These are phyloP conservation scores for Calonectria ilicicola DNA, from an alignment of 2,329 filamentous ascomycete genomes.

Conservation along the genomic window DNA sequence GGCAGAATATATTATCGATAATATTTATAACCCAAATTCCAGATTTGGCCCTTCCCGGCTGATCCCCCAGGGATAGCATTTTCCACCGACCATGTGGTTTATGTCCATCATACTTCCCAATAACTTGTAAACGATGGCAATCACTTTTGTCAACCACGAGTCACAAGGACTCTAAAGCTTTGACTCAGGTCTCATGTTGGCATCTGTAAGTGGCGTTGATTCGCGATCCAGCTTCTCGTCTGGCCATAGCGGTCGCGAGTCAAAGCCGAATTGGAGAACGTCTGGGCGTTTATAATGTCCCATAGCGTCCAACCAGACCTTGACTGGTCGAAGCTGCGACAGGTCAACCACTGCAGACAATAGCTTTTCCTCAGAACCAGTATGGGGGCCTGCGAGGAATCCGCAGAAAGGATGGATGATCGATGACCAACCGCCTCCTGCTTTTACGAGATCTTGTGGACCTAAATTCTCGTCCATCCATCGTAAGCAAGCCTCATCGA, in stretches of 20 bases:
- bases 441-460: neutral
- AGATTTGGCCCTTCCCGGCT: neutral
- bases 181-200: neutral
- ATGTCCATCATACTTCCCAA: no score
- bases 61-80: no score
- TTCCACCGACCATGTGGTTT: no score
- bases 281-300: neutral
- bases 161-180: neutral
- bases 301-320: neutral
- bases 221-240: neutral
- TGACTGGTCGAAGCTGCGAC: neutral
- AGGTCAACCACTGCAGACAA: neutral
- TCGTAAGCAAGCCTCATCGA: neutral
- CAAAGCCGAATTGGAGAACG: neutral
- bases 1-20: neutral
- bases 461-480: neutral
- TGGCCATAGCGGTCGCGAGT: neutral
- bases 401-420: neutral
- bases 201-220: neutral
- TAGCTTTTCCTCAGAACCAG: neutral
- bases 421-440: neutral
- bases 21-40: neutral
- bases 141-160: no score
- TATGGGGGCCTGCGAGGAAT: neutral
- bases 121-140: no score